phyloP scores from a whole-genome alignment of 2,329 filamentous ascomycete species.

The Blastomyces gilchristii region DNA sequence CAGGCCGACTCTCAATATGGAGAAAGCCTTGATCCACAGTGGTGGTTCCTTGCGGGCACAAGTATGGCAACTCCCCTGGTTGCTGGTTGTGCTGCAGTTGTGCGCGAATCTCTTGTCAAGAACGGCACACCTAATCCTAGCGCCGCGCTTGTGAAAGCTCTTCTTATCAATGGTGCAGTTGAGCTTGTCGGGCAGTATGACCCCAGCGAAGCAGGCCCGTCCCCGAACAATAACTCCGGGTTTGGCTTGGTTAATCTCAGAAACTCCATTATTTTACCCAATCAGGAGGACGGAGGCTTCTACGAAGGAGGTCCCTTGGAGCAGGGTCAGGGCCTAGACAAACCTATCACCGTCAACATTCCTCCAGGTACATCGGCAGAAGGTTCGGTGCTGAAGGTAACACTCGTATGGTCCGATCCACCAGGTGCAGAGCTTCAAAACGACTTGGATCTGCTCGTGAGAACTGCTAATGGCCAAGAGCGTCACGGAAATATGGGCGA shows the following conservation, averaged over 20 bases:
- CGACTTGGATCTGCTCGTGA: constrained; percentile 17
- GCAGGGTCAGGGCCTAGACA: constrained; percentile 8
- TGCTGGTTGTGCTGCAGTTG: constrained; percentile 18
- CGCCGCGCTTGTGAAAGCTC: constrained; percentile 20
- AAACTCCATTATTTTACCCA: constrained; percentile 12
- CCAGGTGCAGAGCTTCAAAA: constrained; percentile 16
- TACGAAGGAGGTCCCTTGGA: constrained; percentile 8
- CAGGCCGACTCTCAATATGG: constrained; percentile 7
- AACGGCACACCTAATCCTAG: constrained; percentile 14
- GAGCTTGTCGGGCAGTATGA: constrained; percentile 16
- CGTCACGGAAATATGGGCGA: constrained; percentile 17
- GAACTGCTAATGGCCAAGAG: constrained; percentile 12
- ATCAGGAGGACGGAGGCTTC: constrained; percentile 10
- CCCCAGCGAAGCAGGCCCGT: constrained; percentile 15
- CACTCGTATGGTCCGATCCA: constrained; percentile 17
- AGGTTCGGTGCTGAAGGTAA: constrained; percentile 14
- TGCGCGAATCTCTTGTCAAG: constrained; percentile 17
- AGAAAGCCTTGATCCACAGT: constrained; percentile 13
- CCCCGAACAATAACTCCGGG: constrained; percentile 17
- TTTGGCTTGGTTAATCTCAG: constrained; percentile 18
- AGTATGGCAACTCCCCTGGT: constrained; percentile 21
- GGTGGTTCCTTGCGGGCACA: constrained; percentile 16
- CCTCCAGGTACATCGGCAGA: not conserved
- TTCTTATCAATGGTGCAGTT: constrained; percentile 21
- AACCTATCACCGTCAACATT: constrained; percentile 10